phyloP scores from a whole-genome alignment of 2,329 filamentous ascomycete genomes.

The Verticillium nonalfalfae region DNA sequence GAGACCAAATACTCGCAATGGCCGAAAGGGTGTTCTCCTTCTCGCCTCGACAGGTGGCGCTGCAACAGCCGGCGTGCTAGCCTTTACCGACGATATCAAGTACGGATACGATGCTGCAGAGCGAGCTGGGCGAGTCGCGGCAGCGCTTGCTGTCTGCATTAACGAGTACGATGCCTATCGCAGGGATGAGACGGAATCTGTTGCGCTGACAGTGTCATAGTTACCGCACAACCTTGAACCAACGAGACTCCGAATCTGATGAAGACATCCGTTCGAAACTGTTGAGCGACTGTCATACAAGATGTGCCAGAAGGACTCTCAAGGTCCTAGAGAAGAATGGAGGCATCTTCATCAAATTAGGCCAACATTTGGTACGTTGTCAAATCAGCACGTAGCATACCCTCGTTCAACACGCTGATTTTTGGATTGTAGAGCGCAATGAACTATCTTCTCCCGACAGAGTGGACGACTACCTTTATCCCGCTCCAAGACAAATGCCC shows the following conservation, averaged over 20 bases:
- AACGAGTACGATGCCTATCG: constrained; percentile 61
- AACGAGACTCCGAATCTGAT: constrained; percentile 54
- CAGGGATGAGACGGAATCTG: not conserved
- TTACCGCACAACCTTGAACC: constrained; percentile 80
- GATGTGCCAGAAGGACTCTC: constrained; percentile 85
- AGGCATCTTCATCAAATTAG: constrained; percentile 96
- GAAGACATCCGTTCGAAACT: constrained; percentile 58
- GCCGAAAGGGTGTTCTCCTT: constrained; percentile 26
- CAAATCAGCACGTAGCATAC: not conserved
- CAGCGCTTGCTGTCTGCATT: constrained; percentile 72
- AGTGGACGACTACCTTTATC: constrained; percentile 95
- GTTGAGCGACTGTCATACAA: constrained; percentile 79
- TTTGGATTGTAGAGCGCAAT: constrained; percentile 63
- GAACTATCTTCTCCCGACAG: constrained; percentile 84
- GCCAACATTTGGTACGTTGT: constrained; percentile 70
- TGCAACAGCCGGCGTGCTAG: constrained; percentile 39
- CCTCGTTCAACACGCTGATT: constrained; percentile 11
- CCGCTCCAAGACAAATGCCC: constrained; percentile 95
- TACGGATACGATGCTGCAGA: constrained; percentile 69
- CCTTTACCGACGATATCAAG: constrained; percentile 64
- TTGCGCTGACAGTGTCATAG: constrained; percentile 37
- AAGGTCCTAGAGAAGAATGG: constrained; percentile 90
- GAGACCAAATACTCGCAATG: constrained; percentile 1
- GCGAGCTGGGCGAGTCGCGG: constrained; percentile 71
- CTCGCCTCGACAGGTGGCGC: constrained; percentile 46